Base-by-base conservation (phyloP, 2,329 filamentous ascomycete genomes). In the Colletotrichum theobromicola region DNA sequence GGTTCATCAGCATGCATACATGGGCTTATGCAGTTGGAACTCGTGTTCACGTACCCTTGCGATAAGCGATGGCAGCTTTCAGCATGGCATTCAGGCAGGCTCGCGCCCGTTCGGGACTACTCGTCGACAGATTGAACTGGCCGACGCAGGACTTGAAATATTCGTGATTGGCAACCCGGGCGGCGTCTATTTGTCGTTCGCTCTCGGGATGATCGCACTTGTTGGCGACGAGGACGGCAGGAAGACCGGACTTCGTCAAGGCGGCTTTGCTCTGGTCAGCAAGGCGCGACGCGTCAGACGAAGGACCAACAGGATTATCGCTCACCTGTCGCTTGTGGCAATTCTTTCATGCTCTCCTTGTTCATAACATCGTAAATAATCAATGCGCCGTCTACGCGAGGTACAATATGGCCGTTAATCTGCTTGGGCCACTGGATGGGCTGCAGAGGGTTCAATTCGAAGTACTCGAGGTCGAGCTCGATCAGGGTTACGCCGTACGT, bases 331-430 rank as follows among this genome's bases (percentile, higher is more conserved):
- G 94, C 92, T 79, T 93, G 90, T 53, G 94, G 93, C 69, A 98
- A 88, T 75, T 94, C 91, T 74, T 90, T 89, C 79, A 98, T 91
- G 81, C 93, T 96, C 75, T 93, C 91, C 78, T 91, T 90, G 82
- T 94, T 93, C 83, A 92, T 94, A 58, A 97, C 94, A 88, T 98
- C 95, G 87, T 98, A 98, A 63, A 98, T 87, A 73, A 96, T 91
- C 78, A 98, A 86, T 60, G 94, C 95, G 24, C 94, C 96, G 80
- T 98, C 94, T 80, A 98, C 90, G 53, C 89, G 90, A 64, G 95
- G 94, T 74, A 94, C 88, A 75, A 93, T 90, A 76, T 92, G 88
- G 74, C 94, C 94, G 80, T 93, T 90, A 78, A 93, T 90, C 80
- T 93, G 90, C 78, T 91, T 92, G 15, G 91, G 92, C 92, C 92